Evolutionary conservation across 2,329 filamentous ascomycete species (phyloP).

Genomic region (Lojkania enalia): DNA sequence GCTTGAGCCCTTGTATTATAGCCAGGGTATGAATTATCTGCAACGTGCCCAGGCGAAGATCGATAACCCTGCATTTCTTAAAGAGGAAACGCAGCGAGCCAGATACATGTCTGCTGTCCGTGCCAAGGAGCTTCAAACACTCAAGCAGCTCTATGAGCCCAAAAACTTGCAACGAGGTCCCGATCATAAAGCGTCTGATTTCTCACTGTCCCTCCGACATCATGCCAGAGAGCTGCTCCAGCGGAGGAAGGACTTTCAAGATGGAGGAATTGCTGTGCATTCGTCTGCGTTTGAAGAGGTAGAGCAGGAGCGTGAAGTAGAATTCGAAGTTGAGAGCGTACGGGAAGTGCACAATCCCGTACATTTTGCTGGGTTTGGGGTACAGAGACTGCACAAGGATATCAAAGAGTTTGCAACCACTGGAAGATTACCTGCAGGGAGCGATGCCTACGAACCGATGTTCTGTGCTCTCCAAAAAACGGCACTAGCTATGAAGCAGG

Average conservation of each 20-base stretch:
- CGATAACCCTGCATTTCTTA: slow-evolving; percentile 48
- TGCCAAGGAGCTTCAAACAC: slow-evolving; percentile 58
- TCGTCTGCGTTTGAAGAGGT: slow-evolving; percentile 60
- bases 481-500: slow-evolving; percentile 38
- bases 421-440: slow-evolving; percentile 44
- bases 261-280: slow-evolving; percentile 43
- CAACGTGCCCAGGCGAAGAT: slow-evolving; percentile 54
- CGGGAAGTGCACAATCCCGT: slow-evolving; percentile 56
- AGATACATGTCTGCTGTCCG: slow-evolving; percentile 51
- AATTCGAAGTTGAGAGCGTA: slow-evolving; percentile 59
- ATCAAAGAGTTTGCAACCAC: slow-evolving; percentile 51
- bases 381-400: slow-evolving; percentile 52
- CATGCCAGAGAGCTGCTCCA: no score
- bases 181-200: no score
- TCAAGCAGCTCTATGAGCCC: slow-evolving; percentile 62
- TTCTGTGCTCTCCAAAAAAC: slow-evolving; percentile 48
- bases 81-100: slow-evolving; percentile 34
- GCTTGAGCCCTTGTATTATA: slow-evolving; percentile 58
- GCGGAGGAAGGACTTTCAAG: no score
- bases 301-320: slow-evolving; percentile 61
- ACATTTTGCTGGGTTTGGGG: slow-evolving; percentile 46
- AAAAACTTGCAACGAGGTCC: no score
- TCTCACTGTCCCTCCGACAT: no score
- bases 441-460: slow-evolving; percentile 42
- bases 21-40: slow-evolving; percentile 66